phyloP scores from a whole-genome alignment of 1,284 basidiomycete species.

The Lentinula novae-zelandiae region DNA sequence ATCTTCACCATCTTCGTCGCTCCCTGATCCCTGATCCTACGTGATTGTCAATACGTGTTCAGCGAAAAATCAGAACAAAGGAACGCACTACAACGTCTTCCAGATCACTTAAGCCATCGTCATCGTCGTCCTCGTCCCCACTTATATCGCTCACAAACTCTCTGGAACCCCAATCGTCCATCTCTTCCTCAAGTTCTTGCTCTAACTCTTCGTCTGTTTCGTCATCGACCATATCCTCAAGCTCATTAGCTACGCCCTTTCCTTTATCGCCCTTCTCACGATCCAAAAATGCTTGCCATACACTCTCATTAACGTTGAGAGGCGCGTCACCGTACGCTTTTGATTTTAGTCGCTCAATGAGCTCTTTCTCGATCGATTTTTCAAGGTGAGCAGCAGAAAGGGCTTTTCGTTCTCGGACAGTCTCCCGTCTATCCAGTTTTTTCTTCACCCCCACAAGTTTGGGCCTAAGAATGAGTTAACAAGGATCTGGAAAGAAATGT shows the following conservation, averaged over 20 bases:
- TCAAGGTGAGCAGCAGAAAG: constrained; percentile 93
- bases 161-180: constrained; percentile 63
- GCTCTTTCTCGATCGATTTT: constrained; percentile 93
- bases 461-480: constrained; percentile 51
- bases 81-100: constrained; percentile 63
- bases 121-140: constrained; percentile 52
- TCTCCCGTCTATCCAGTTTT: constrained; percentile 94
- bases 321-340: constrained; percentile 98
- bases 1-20: constrained; percentile 39
- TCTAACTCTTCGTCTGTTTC: constrained; percentile 48
- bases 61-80: constrained; percentile 16
- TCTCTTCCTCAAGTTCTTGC: constrained; percentile 59
- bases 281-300: constrained; percentile 91
- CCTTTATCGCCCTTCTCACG: constrained; percentile 58
- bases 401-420: constrained; percentile 92
- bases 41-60: constrained; percentile 17
- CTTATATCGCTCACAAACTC: constrained; percentile 89
- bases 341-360: constrained; percentile 91
- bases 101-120: constrained; percentile 60
- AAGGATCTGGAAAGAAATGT: background rate
- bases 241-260: constrained; percentile 40
- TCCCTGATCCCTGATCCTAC: constrained; percentile 23
- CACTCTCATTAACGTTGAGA: constrained; percentile 96
- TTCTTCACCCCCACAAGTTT: constrained; percentile 96
- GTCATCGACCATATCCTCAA: constrained; percentile 38